Evolutionary conservation across 179 eudicot species (phyloP), one percentile per base, ranked within the genome.

Genomic region (Beta lomatogona): DNA sequence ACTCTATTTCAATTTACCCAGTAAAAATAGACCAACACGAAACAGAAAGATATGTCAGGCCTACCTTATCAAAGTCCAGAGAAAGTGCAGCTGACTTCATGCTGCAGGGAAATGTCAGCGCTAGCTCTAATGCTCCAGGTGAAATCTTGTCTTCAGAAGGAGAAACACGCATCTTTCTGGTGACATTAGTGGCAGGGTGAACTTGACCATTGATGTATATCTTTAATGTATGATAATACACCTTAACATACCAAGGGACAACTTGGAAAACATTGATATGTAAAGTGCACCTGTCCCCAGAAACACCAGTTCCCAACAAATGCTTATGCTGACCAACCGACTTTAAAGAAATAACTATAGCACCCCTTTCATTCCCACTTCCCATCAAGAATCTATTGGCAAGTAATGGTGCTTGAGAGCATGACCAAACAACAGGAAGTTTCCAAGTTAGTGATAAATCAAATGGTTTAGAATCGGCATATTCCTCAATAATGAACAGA

Each of bases 221-320:
- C 80, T 86, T 84, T 79, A 93, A 80, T 50, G 98, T 94, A 81
- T 96, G 98, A 73, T 96, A 94, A 81, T 96, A 96, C 59, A 96
- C 99, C 91, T 96, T 96, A 63, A 96, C 92, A 85, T 96, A 96
- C 98, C 99, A 96, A 21, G 98, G 99, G 73, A 96, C 99, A 85
- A 94, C 91, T 88, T 96, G 99, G 86, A 96, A 96, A 80, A 96
- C 81, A 76, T 88, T 82, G 54, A 96, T 92, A 76, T 87, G 89
- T 82, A 92, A 80, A 67, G 60, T 78, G 89, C 97, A 94, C 28
- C 46, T 83, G 54, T 86, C 91, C 19, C 69, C 87, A 77, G 86
- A 81, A 57, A 55, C 67, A 54, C 76, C 86, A 65, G 79, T 28
- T 63, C 59, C 77, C 59, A 79, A 80, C 75, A 81, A 73, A 84